Conservation (phyloP, 164 flowering plant species). For the Saururus chinensis region DNA sequence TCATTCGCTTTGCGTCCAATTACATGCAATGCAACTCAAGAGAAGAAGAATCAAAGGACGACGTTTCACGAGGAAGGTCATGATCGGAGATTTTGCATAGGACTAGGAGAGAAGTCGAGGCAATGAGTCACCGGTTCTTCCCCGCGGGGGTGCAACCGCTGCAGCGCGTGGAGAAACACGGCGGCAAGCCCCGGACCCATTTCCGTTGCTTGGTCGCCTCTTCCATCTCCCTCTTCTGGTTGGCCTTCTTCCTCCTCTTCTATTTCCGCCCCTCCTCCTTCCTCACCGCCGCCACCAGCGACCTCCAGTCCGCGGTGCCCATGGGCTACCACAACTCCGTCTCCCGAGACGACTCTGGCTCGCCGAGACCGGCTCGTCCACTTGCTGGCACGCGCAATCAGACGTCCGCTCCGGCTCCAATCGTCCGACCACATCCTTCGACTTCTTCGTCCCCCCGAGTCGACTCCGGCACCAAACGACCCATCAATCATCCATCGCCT, state of each 20-base stretch:
- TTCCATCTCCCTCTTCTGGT: conserved; percentile 1
- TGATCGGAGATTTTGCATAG: too few relatives aligned
- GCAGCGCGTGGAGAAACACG: not conserved
- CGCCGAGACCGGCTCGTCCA: not conserved
- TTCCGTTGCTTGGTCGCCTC: not conserved
- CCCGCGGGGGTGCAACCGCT: not conserved
- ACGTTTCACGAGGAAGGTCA: too few relatives aligned
- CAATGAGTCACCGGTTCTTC: not conserved
- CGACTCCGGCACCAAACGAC: not conserved
- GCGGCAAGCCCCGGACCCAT: not conserved
- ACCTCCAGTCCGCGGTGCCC: not conserved
- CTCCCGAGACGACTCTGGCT: not conserved
- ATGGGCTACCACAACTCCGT: not conserved
- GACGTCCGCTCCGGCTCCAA: not conserved
- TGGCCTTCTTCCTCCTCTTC: not conserved
- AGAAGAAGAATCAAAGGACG: too few relatives aligned
- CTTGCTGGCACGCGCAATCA: not conserved
- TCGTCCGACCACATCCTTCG: not conserved
- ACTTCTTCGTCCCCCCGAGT: too few relatives aligned
- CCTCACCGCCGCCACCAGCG: not conserved
- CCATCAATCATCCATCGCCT: too few relatives aligned
- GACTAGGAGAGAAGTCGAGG: too few relatives aligned
- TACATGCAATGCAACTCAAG: too few relatives aligned
- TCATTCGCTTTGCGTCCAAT: too few relatives aligned
- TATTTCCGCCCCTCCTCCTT: not conserved